Evolutionary conservation across 768 basidiomycete species (phyloP).

Genomic region (Ramaria sp.): DNA sequence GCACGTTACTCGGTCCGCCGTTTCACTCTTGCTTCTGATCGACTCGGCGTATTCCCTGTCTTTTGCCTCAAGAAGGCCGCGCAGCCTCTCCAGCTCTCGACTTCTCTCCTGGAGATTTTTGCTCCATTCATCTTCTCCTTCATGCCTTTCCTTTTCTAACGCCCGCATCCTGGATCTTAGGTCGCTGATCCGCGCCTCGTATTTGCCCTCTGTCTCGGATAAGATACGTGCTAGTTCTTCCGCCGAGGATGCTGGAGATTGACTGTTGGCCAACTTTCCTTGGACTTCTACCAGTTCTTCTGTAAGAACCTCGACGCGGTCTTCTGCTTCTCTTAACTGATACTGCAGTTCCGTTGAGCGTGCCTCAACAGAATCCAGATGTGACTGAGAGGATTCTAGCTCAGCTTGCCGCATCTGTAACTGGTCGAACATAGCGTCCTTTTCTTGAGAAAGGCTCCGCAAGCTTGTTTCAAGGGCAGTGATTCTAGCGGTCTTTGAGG

Average conservation of each 20-base stretch:
- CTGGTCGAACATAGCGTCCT: constrained; percentile 74
- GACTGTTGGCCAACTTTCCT: constrained; percentile 41
- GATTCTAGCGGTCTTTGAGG: constrained; percentile 50
- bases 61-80: constrained; percentile 45
- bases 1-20: constrained; percentile 45
- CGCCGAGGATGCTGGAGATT: constrained; percentile 31
- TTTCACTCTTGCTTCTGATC: constrained; percentile 28
- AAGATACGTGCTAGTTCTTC: constrained; percentile 67
- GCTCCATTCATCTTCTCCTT: constrained; percentile 85
- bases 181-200: constrained; percentile 67
- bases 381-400: constrained; percentile 69
- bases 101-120: constrained; percentile 69
- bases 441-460: constrained; percentile 60
- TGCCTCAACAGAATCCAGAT: constrained; percentile 62
- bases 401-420: constrained; percentile 86
- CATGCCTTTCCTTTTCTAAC: constrained; percentile 75
- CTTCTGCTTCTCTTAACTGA: constrained; percentile 71
- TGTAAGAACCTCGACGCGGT: constrained; percentile 56
- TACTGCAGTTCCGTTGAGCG: constrained; percentile 80
- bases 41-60: constrained; percentile 48
- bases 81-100: constrained; percentile 66
- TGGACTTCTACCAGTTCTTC: constrained; percentile 61
- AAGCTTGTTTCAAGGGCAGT: constrained; percentile 59
- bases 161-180: constrained; percentile 49
- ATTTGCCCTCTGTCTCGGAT: constrained; percentile 61